Percentiles rank a stretch among this genome's conserved stretches.
Conservation (phyloP, 257 asterid species). For the Petunia axillaris region DNA sequence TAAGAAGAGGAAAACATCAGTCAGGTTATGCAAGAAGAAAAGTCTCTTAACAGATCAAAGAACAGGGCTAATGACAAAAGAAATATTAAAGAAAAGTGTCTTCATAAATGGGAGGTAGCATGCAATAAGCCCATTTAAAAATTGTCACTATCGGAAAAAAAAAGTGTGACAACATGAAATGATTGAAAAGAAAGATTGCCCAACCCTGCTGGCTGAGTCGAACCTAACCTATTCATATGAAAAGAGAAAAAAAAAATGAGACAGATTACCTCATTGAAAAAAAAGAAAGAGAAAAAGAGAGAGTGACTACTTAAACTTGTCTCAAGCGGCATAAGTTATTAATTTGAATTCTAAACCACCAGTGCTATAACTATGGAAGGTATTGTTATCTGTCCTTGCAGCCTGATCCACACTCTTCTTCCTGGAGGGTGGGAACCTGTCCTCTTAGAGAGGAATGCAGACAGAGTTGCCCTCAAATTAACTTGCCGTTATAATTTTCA, state of each 20-base stretch:
- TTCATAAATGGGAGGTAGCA: not conserved
- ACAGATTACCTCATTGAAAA: not conserved
- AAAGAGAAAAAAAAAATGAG: constrained; percentile 6
- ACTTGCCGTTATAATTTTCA: not conserved
- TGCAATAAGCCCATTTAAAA: not conserved
- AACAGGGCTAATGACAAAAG: not conserved
- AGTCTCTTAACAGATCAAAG: not conserved
- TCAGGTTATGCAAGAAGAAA: constrained; percentile 29
- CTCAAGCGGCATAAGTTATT: not conserved
- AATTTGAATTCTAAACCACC: not conserved
- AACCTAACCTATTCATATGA: not conserved
- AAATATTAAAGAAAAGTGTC: not conserved
- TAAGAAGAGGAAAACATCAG: constrained; percentile 41
- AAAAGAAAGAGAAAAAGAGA: no score
- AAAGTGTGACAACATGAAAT: not conserved
- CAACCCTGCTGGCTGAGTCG: not conserved
- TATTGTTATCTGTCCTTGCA: not conserved
- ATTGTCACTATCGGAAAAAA: not conserved
- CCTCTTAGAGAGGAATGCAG: not conserved
- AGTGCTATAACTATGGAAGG: not conserved
- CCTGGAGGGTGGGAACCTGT: not conserved
- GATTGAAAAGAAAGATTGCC: constrained; percentile 2
- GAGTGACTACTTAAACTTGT: not conserved
- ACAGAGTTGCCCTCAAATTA: not conserved
- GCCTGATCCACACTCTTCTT: constrained; percentile 15